Evolutionary conservation across 2,329 filamentous ascomycete genomes (phyloP).

Genomic region (Neurospora crassa): DNA sequence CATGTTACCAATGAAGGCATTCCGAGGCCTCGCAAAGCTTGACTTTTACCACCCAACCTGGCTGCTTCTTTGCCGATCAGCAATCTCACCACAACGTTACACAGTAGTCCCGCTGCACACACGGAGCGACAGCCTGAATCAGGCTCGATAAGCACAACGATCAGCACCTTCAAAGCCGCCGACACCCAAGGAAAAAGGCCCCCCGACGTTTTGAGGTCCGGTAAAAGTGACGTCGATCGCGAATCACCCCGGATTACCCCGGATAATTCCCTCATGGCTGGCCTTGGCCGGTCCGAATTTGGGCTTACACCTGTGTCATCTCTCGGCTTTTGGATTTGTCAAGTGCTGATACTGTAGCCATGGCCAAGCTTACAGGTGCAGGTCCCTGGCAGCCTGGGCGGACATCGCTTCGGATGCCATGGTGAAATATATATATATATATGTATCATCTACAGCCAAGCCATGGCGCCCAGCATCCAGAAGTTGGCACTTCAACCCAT

Average conservation of each 20-base stretch:
- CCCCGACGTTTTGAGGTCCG: not conserved
- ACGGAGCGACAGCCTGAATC: not conserved
- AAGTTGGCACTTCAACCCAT: not conserved
- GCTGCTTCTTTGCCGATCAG: not conserved
- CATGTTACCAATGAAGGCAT: not conserved
- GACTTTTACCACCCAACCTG: not conserved
- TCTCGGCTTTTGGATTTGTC: not conserved
- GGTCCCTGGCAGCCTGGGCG: not conserved
- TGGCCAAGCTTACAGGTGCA: not conserved
- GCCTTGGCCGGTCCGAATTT: not conserved
- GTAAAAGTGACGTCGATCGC: not conserved
- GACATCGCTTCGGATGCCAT: not conserved
- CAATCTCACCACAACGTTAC: not conserved
- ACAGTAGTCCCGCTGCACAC: not conserved
- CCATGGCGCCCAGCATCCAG: not conserved
- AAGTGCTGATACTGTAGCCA: not conserved
- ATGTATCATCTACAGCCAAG: not conserved
- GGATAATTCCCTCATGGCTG: not conserved
- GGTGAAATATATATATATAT: not conserved
- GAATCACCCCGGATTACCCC: not conserved
- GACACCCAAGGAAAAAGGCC: not conserved
- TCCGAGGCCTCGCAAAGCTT: not conserved
- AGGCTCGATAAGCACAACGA: not conserved
- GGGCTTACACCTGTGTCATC: too few species aligned
- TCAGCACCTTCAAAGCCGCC: not conserved